Percentiles rank a stretch among this genome's conserved stretches.
Evolutionary conservation across 2,329 filamentous ascomycete genomes (phyloP).

Genomic region (Epichloe typhina): DNA sequence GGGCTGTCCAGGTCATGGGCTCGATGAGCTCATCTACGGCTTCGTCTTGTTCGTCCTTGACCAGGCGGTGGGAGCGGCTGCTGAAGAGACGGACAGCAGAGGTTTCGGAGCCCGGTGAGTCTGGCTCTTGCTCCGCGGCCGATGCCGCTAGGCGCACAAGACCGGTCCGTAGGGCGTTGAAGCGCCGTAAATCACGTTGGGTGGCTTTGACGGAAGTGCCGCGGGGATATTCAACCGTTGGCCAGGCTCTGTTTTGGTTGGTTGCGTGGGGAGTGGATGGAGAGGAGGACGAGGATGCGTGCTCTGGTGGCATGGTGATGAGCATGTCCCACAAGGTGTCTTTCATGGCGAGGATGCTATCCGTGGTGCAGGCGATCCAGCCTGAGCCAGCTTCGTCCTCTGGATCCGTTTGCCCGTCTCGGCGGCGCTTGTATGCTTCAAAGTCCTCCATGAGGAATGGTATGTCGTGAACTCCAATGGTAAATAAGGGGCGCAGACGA

Average conservation of each 20-base stretch:
- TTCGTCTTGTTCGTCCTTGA: slow-evolving; percentile 30
- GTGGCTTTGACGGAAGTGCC: slow-evolving; percentile 65
- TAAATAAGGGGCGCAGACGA: slow-evolving; percentile 74
- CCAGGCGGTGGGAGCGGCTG: slow-evolving; percentile 13
- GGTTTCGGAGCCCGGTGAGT: slow-evolving; percentile 16
- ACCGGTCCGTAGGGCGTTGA: slow-evolving; percentile 52
- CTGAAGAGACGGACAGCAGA: slow-evolving; percentile 15
- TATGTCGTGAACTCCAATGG: slow-evolving; percentile 87
- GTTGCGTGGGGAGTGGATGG: slow-evolving; percentile 14
- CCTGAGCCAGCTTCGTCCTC: slow-evolving; percentile 43
- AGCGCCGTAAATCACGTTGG: slow-evolving; percentile 78
- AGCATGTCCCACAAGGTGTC: slow-evolving; percentile 79
- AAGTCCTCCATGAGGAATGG: slow-evolving; percentile 55
- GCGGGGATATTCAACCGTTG: slow-evolving; percentile 54
- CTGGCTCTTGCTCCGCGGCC: slow-evolving; percentile 13
- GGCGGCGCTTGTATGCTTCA: slow-evolving; percentile 28
- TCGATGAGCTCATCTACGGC: slow-evolving; percentile 45
- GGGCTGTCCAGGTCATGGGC: slow-evolving; percentile 53
- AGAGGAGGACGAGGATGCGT: slow-evolving; percentile 21
- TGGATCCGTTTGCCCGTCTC: slow-evolving; percentile 22
- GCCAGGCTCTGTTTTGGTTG: slow-evolving; percentile 55
- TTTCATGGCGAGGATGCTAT: slow-evolving; percentile 83
- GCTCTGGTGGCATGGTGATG: slow-evolving; percentile 60
- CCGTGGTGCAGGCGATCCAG: slow-evolving; percentile 93
- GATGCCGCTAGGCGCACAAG: slow-evolving; percentile 34